phyloP scores from a whole-genome alignment of 805 yeast genomes.

The Yarrowia sp. region DNA sequence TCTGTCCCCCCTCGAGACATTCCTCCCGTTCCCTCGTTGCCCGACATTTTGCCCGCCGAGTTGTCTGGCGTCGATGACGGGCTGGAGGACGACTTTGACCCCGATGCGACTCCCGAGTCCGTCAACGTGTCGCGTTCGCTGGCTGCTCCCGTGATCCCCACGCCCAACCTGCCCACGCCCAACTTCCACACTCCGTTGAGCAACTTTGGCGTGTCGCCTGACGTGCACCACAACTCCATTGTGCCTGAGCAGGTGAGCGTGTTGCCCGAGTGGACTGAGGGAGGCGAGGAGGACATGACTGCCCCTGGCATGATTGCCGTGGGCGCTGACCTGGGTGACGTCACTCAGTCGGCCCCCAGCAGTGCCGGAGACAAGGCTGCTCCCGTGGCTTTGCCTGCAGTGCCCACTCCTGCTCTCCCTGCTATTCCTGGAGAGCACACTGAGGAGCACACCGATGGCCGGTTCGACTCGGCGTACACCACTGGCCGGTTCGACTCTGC shows the following conservation, averaged over 20 bases:
- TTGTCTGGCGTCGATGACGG: neutral
- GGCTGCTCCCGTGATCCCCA: constrained; percentile 19
- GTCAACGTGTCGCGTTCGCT: constrained; percentile 22
- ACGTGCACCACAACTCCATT: constrained; percentile 22
- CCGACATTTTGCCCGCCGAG: constrained; percentile 17
- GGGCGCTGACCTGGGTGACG: neutral
- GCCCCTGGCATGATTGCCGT: constrained; percentile 10
- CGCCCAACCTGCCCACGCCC: constrained; percentile 31
- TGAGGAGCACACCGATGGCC: neutral
- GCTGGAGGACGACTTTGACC: constrained; percentile 16
- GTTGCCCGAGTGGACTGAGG: constrained; percentile 26
- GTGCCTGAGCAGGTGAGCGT: constrained; percentile 34
- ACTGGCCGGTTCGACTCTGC: constrained; percentile 29
- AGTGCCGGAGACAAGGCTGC: neutral
- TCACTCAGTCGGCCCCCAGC: neutral
- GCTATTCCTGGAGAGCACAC: constrained; percentile 1
- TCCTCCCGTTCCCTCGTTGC: constrained; percentile 17
- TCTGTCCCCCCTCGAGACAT: neutral
- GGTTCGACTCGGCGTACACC: constrained; percentile 17
- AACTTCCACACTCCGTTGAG: constrained; percentile 30
- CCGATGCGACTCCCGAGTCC: constrained; percentile 21
- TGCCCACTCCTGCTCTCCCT: constrained; percentile 25
- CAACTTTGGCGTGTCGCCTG: constrained; percentile 6
- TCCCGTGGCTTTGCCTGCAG: neutral
- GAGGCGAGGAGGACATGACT: neutral